Conservation (phyloP, 345 rosid genomes). For the Gossypium longicalyx region DNA sequence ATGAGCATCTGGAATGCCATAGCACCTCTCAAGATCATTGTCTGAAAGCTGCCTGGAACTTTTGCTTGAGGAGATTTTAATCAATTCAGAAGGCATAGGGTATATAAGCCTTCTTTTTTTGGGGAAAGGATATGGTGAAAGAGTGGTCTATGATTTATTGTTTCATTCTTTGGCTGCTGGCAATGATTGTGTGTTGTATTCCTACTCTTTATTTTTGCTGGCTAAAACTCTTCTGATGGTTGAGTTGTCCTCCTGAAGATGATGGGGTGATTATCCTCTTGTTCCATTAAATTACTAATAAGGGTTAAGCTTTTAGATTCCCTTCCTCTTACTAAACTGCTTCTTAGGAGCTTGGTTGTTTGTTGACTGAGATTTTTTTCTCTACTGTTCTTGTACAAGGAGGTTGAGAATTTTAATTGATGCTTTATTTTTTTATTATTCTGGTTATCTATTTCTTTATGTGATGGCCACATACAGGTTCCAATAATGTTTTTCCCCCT, state of each 20-base stretch:
- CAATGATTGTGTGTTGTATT: neutral
- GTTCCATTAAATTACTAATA: neutral
- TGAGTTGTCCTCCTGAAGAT: conserved; percentile 3
- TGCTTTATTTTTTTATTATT: neutral
- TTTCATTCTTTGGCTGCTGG: neutral
- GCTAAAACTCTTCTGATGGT: neutral
- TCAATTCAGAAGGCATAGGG: neutral
- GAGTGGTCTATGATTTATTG: neutral
- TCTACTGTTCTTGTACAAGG: neutral
- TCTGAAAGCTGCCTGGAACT: conserved; percentile 3
- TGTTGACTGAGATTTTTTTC: neutral
- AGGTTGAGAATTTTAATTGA: neutral
- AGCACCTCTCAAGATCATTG: neutral
- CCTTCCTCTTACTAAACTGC: neutral
- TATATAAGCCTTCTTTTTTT: neutral
- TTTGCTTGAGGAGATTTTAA: neutral
- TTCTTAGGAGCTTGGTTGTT: neutral
- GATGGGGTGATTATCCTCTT: neutral
- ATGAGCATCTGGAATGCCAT: neutral
- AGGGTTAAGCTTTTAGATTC: conserved; percentile 1
- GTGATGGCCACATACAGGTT: neutral
- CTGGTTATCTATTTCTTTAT: neutral
- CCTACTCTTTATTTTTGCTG: neutral
- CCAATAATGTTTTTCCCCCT: neutral
- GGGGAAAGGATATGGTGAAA: neutral